Percentiles rank a stretch among this genome's conserved stretches.
Conservation (phyloP, 441 rosid species). For the Erysimum cheiri region DNA sequence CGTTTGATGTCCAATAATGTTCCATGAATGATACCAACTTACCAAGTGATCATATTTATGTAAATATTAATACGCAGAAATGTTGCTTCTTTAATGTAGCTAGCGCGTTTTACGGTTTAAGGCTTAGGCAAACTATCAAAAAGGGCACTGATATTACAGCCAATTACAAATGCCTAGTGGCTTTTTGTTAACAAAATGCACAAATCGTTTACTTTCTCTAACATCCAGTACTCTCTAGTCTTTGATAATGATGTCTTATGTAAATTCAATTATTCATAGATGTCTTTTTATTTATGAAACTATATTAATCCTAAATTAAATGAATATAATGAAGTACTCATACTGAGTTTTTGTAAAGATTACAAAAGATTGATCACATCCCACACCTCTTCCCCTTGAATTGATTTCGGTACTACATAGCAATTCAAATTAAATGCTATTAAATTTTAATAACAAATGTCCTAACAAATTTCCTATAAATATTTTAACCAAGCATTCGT, state of each 20-base stretch:
- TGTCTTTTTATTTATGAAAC: not conserved
- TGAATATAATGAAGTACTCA: not conserved
- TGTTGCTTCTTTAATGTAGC: not conserved
- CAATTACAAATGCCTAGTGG: not conserved
- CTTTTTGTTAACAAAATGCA: not conserved
- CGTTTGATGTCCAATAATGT: not conserved
- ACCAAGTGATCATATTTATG: not conserved
- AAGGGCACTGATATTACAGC: not conserved
- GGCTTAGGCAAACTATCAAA: not conserved
- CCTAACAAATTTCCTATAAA: too few species aligned
- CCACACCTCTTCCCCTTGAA: not conserved
- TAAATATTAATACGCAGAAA: not conserved
- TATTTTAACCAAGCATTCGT: too few species aligned
- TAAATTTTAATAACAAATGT: not conserved
- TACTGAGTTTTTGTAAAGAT: not conserved
- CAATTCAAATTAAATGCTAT: not conserved
- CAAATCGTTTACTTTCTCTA: constrained; percentile 2
- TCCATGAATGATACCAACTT: not conserved
- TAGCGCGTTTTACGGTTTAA: not conserved
- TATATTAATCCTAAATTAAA: not conserved
- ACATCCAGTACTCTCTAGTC: not conserved
- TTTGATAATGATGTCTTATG: constrained; percentile 4
- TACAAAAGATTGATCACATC: not conserved
- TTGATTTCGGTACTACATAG: not conserved
- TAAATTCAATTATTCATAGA: constrained; percentile 2